Percentiles rank a stretch among this genome's conserved stretches.
Conservation (phyloP, 1,139 yeast genomes). For the Scheffersomyces stambukii region DNA sequence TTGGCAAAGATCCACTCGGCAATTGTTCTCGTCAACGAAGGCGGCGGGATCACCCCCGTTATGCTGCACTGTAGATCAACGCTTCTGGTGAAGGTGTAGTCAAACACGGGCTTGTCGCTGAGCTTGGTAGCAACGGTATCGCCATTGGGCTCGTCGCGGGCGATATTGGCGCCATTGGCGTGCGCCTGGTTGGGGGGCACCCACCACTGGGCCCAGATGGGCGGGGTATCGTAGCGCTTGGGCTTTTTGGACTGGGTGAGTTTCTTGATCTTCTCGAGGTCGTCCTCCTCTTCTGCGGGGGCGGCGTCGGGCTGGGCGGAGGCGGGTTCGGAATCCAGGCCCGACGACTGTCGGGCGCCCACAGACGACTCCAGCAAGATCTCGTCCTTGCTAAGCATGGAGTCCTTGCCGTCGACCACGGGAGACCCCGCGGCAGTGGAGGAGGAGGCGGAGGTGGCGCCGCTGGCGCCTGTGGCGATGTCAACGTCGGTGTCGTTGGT, state of each 20-base stretch:
- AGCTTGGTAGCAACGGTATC: conserved; percentile 8
- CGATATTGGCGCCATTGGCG: conserved; percentile 2
- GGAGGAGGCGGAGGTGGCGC: background rate
- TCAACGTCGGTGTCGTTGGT: conserved; percentile 47
- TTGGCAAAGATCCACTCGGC: conserved; percentile 91
- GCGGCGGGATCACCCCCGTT: conserved; percentile 74
- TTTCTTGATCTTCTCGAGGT: conserved; percentile 16
- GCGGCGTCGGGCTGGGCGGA: background rate
- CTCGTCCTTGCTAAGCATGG: background rate
- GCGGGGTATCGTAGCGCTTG: conserved; percentile 59
- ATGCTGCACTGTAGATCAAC: conserved; percentile 54
- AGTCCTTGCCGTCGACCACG: too few relatives aligned
- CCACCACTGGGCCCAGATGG: conserved; percentile 83
- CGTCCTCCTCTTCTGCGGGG: conserved; percentile 14
- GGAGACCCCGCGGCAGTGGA: too few relatives aligned
- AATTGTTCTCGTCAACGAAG: conserved; percentile 74
- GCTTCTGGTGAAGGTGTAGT: conserved; percentile 30
- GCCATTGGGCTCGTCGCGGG: conserved; percentile 4
- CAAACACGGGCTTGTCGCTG: conserved; percentile 32
- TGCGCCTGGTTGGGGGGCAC: conserved; percentile 34
- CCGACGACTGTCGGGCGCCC: background rate
- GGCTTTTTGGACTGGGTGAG: conserved; percentile 44
- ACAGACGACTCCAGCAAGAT: background rate
- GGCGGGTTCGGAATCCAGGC: background rate
- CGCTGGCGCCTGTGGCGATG: conserved; percentile 12